Evolutionary conservation across 176 grass and related monocot genomes (phyloP).

Genomic region (Sorghum bicolor): Sorghum_bicolor_NCBIv3 NC_012871.2:77587001-77587500

Average conservation of each 20-base stretch:
- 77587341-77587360: too few relatives aligned
- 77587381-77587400: too few relatives aligned
- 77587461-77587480: too few relatives aligned
- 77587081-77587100: conserved; percentile 85
- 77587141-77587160: conserved; percentile 91
- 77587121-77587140: conserved; percentile 96
- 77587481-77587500: conserved; percentile 95
- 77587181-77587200: background rate
- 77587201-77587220: too few relatives aligned
- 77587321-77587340: too few relatives aligned
- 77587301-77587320: background rate
- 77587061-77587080: conserved; percentile 76
- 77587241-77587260: too few relatives aligned
- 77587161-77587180: conserved; percentile 68
- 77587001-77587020: conserved; percentile 71
- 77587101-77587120: conserved; percentile 89
- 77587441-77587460: too few relatives aligned
- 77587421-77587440: too few relatives aligned
- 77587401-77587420: too few relatives aligned
- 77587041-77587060: conserved; percentile 68
- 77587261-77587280: too few relatives aligned
- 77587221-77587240: too few relatives aligned
- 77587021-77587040: conserved; percentile 60
- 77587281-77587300: background rate
- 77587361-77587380: too few relatives aligned